Percentiles rank a stretch among this genome's conserved stretches.
phyloP scores from a whole-genome alignment of 768 basidiomycete species.

The Lentinula detonsa region DNA sequence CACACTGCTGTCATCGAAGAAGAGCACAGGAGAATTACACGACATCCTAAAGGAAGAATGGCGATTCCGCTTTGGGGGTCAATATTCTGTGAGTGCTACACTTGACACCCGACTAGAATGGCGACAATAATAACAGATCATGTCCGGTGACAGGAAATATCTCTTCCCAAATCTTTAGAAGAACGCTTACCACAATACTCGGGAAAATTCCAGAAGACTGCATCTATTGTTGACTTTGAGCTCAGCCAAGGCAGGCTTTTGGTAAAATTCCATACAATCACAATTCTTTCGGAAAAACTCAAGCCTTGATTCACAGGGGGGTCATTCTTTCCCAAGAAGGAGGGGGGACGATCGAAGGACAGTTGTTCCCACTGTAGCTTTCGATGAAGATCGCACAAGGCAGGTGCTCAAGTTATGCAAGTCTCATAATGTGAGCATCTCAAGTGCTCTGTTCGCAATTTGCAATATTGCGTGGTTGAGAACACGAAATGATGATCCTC shows the following conservation, averaged over 20 bases:
- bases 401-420: conserved; percentile 68
- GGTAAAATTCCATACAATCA: conserved; percentile 24
- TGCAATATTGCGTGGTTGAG: conserved; percentile 72
- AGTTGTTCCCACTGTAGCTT: conserved; percentile 63
- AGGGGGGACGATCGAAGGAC: conserved; percentile 46
- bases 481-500: conserved; percentile 33
- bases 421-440: conserved; percentile 63
- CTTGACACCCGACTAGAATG: background rate
- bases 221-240: conserved; percentile 50
- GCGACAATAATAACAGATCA: background rate
- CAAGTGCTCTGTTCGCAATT: conserved; percentile 68
- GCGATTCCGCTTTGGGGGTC: conserved; percentile 17
- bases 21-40: conserved; percentile 14
- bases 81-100: conserved; percentile 13
- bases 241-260: conserved; percentile 49
- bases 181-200: conserved; percentile 33
- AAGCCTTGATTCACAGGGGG: conserved; percentile 40
- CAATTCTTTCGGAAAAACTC: background rate
- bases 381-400: conserved; percentile 50
- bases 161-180: conserved; percentile 45
- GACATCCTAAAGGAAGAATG: conserved; percentile 28
- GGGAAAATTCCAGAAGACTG: conserved; percentile 36
- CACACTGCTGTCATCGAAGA: conserved; percentile 36
- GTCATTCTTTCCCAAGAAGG: conserved; percentile 61
- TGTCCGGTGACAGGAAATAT: conserved; percentile 14